phyloP scores from a whole-genome alignment of 768 basidiomycete species.

The Termitomyces sp. region DNA sequence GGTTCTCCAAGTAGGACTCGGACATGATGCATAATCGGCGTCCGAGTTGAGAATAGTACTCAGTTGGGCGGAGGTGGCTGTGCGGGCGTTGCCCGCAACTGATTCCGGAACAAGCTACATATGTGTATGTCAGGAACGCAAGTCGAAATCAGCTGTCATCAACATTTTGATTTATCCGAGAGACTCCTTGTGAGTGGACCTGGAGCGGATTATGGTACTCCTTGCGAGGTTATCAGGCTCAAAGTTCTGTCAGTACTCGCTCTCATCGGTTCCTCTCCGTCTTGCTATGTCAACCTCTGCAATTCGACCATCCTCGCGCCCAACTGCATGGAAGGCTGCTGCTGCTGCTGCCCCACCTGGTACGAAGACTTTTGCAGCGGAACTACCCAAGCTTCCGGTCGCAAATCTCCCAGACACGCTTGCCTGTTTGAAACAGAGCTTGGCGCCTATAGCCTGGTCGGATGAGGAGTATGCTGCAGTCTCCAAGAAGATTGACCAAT shows the following conservation, averaged over 20 bases:
- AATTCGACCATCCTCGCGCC: slow-evolving; percentile 26
- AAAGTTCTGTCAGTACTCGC: slow-evolving; percentile 1
- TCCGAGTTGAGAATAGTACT: no score
- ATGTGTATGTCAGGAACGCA: no score
- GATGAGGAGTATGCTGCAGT: slow-evolving; percentile 53
- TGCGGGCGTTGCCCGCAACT: no score
- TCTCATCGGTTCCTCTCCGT: not conserved
- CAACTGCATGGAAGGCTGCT: slow-evolving; percentile 64
- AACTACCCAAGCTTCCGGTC: slow-evolving; percentile 73
- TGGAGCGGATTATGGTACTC: slow-evolving; percentile 7
- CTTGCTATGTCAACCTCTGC: slow-evolving; percentile 18
- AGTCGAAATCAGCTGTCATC: slow-evolving; percentile 11
- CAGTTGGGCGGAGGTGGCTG: not conserved
- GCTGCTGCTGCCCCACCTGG: slow-evolving; percentile 56
- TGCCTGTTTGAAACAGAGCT: slow-evolving; percentile 59
- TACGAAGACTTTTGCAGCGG: slow-evolving; percentile 58
- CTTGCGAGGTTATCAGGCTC: not conserved
- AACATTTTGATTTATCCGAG: not conserved
- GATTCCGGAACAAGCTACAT: no score
- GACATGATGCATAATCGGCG: no score
- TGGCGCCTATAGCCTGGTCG: slow-evolving; percentile 71
- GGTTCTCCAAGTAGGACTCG: not conserved
- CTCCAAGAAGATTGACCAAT: slow-evolving; percentile 63
- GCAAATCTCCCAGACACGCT: slow-evolving; percentile 66
- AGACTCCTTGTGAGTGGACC: not conserved